Conservation (phyloP, 2,329 filamentous ascomycete species). For the Lithohypha guttulata region DNA sequence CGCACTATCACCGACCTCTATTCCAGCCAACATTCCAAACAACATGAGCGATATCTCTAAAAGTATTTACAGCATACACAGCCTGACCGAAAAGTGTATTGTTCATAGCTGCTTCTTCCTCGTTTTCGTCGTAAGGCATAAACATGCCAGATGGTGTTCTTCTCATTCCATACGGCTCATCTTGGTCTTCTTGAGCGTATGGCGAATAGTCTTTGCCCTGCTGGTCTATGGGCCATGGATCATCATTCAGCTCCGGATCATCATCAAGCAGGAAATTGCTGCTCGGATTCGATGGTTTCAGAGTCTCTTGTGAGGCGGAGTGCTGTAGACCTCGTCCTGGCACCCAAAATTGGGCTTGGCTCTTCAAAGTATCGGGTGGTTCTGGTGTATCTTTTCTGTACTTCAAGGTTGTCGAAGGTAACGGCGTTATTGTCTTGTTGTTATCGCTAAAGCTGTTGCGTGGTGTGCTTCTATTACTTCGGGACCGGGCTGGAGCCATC, state of each 20-base stretch:
- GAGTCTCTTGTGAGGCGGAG: constrained; percentile 71
- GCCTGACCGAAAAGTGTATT: constrained; percentile 65
- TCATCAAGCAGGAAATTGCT: constrained; percentile 55
- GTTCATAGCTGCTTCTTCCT: constrained; percentile 44
- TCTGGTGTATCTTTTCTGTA: constrained; percentile 70
- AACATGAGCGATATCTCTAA: constrained; percentile 53
- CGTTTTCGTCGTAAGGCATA: constrained; percentile 73
- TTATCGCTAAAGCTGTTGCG: constrained; percentile 49
- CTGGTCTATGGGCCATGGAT: constrained; percentile 31
- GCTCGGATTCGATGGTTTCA: constrained; percentile 59
- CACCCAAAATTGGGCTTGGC: constrained; percentile 32
- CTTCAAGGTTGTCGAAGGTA: constrained; percentile 80
- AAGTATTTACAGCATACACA: constrained; percentile 64
- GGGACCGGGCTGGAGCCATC: constrained; percentile 58
- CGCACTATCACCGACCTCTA: background rate
- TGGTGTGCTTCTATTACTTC: constrained; percentile 41
- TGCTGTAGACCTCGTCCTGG: constrained; percentile 45
- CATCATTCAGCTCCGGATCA: constrained; percentile 44
- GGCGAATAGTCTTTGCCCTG: constrained; percentile 12
- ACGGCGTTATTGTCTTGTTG: constrained; percentile 76
- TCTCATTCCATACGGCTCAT: constrained; percentile 52
- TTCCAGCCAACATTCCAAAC: constrained; percentile 57
- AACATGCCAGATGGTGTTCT: constrained; percentile 82
- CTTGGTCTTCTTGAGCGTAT: constrained; percentile 38
- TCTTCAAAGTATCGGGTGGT: constrained; percentile 27